A percentile compares a stretch with the other conserved stretches of the same genome.
phyloP scores from a whole-genome alignment of 331 rosid species.

The Acacia concinna region DNA sequence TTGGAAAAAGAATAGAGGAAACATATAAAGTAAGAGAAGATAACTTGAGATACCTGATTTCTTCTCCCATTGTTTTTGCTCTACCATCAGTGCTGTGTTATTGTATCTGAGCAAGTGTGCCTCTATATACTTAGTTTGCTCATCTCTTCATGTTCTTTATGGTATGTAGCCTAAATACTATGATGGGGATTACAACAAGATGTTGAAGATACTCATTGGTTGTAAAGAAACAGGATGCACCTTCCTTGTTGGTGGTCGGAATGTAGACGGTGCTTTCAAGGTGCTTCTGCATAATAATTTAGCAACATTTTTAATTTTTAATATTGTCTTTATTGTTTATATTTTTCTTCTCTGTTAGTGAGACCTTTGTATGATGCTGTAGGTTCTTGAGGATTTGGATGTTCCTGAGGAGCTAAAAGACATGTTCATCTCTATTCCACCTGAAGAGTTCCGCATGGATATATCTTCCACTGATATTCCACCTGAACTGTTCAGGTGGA shows the following conservation, averaged over 20 bases:
- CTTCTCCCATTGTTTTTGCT: not conserved
- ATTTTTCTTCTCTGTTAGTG: slow-evolving; percentile 12
- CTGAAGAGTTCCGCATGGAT: slow-evolving; percentile 78
- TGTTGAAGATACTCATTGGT: slow-evolving; percentile 64
- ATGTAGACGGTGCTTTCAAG: slow-evolving; percentile 66
- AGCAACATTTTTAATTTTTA: not conserved
- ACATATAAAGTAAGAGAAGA: not conserved
- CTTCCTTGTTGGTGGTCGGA: slow-evolving; percentile 86
- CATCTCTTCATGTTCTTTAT: not conserved
- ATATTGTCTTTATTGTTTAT: slow-evolving; percentile 1
- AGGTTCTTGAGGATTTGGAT: slow-evolving; percentile 82
- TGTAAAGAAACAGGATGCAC: slow-evolving; percentile 76
- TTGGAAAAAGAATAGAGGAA: not conserved
- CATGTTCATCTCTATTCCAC: slow-evolving; percentile 79
- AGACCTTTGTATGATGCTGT: slow-evolving; percentile 25
- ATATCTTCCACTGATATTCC: slow-evolving; percentile 89
- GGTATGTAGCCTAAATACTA: slow-evolving; percentile 78
- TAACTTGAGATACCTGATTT: not conserved
- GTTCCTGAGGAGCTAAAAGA: slow-evolving; percentile 72
- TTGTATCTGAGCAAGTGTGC: not conserved
- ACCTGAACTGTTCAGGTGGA: too few relatives aligned
- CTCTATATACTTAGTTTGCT: not conserved
- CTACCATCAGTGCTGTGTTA: not conserved
- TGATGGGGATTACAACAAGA: slow-evolving; percentile 69
- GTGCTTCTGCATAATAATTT: slow-evolving; percentile 18